These are phyloP conservation scores for Colletotrichum tanaceti DNA, from an alignment of 2,329 filamentous ascomycete species.

Conservation along the genomic window DNA sequence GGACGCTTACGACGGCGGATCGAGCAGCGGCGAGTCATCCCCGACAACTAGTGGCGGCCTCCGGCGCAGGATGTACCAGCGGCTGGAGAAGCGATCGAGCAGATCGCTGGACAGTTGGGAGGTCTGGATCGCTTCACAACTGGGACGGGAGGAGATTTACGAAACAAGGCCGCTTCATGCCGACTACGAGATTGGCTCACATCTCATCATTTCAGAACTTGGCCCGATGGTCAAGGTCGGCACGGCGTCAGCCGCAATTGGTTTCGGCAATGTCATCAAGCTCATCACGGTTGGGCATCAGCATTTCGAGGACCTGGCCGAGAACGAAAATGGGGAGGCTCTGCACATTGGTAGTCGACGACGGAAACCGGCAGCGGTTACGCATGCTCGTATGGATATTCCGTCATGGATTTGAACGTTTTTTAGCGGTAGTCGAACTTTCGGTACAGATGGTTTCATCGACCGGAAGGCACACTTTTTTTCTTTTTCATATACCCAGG, in stretches of 20 bases:
- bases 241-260: constrained; percentile 73
- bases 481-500: constrained; percentile 34
- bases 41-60: constrained; percentile 44
- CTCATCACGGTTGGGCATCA: constrained; percentile 75
- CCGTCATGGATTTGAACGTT: constrained; percentile 29
- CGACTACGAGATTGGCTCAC: constrained; percentile 56
- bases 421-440: constrained; percentile 5
- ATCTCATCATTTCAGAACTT: constrained; percentile 72
- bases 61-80: constrained; percentile 46
- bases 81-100: constrained; percentile 42
- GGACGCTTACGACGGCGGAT: constrained; percentile 47
- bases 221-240: constrained; percentile 75
- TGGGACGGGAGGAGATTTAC: constrained; percentile 56
- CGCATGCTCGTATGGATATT: constrained; percentile 34
- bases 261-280: constrained; percentile 79
- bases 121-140: constrained; percentile 64
- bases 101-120: constrained; percentile 60
- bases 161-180: constrained; percentile 60
- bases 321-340: constrained; percentile 47
- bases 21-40: constrained; percentile 41
- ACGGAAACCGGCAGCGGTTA: constrained; percentile 46
- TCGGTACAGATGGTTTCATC: neutral
- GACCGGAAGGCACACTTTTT: neutral
- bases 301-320: constrained; percentile 63
- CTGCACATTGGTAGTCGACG: constrained; percentile 55